Base-by-base conservation (phyloP, 768 basidiomycete genomes). In the Trametes cubensis region DNA sequence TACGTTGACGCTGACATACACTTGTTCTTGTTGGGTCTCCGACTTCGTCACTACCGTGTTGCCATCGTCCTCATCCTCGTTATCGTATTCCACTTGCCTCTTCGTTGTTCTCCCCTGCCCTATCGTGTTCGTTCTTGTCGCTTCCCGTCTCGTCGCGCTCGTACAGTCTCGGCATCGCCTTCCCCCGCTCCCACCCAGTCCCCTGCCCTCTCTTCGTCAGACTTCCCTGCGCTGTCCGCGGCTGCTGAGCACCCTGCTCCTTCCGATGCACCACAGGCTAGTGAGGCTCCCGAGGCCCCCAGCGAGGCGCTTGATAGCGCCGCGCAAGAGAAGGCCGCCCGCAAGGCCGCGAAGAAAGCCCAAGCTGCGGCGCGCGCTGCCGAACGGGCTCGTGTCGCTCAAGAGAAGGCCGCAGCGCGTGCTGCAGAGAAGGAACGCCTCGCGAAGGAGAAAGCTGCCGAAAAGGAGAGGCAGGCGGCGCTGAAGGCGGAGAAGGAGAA, bases 171-270 rank as follows among this genome's bases (percentile, higher is more conserved):
- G 17, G 54, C 65, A 20, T 62, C 61, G 25, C 58, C 67, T 10
- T 68, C 66, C 21, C 62, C 63, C 49, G 55, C 73, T 48, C 78
- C 81, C 54, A 75, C 79, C 62, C 78, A 76, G 39, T 77, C 80
- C 58, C 80, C 80, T 54, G 73, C 75, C 50, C 71, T 92, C 58
- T 90, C 90, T 63, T 76, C 85, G 42, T 76, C 83, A 71, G 92
- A 93, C 73, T 93, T 93, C 72, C 92, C 90, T 55, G 89, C 90
- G 40, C 78, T 93, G 62, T 75, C 81, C 64, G 78, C 58, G 53
- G 55, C 71, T 64, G 76, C 64, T 45, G 72, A 72, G 65, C 66
- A 70, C 58, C 58, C 66, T 21, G 56, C 69, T 61, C 66, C 67
- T 42, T 58, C 60, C 52, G 71, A 72, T 30, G 59, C 42, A 38